Evolutionary conservation across 257 asterid genomes (phyloP).

Genomic region (Orobanche coerulescens): DNA sequence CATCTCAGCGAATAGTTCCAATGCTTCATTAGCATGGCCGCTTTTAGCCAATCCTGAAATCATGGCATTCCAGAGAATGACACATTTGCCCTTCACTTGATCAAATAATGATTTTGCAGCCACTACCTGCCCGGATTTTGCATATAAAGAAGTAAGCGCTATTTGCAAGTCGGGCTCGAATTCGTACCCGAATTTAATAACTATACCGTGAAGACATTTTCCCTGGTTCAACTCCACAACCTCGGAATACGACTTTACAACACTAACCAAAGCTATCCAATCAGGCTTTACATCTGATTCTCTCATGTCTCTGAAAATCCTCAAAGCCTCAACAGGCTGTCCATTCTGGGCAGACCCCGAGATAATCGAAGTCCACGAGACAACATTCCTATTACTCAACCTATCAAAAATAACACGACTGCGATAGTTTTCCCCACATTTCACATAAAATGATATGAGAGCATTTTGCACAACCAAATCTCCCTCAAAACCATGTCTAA

Average conservation of each 20-base stretch:
- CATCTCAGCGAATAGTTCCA: constrained; percentile 45
- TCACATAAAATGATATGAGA: constrained; percentile 43
- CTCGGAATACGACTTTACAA: constrained; percentile 49
- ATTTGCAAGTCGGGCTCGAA: constrained; percentile 44
- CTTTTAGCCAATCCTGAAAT: constrained; percentile 63
- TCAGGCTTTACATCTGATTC: constrained; percentile 37
- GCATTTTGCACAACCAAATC: constrained; percentile 50
- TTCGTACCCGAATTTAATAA: constrained; percentile 41
- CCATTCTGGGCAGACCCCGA: constrained; percentile 49
- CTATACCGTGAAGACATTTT: constrained; percentile 41
- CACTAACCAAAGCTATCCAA: constrained; percentile 52
- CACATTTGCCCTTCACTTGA: constrained; percentile 23
- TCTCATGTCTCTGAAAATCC: constrained; percentile 45
- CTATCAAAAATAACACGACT: constrained; percentile 39
- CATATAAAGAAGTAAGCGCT: constrained; percentile 47
- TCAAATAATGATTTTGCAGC: constrained; percentile 44
- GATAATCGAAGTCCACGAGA: constrained; percentile 58
- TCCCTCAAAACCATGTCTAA: constrained; percentile 37
- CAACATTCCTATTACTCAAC: constrained; percentile 32
- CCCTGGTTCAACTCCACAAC: constrained; percentile 50
- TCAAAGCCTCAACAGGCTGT: constrained; percentile 43
- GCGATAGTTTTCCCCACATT: constrained; percentile 29
- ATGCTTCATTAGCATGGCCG: constrained; percentile 46
- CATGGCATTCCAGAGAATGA: constrained; percentile 58
- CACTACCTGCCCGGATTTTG: constrained; percentile 44